A percentile compares a stretch with the other conserved stretches of the same genome.
These are phyloP conservation scores for Allium sativum DNA, from an alignment of 106 monocot species.

Conservation along the genomic window DNA sequence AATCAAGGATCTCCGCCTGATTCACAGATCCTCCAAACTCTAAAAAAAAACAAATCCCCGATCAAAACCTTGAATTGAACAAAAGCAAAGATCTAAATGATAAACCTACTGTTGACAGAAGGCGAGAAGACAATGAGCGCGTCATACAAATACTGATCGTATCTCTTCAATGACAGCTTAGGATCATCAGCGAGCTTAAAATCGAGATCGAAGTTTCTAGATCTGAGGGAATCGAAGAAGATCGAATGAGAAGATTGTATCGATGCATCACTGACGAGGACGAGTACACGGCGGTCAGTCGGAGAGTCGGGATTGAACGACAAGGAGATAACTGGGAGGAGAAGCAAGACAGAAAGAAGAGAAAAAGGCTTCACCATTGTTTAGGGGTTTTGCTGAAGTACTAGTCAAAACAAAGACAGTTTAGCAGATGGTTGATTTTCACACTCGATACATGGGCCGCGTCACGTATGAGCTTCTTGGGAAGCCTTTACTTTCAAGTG, in stretches of 20 bases:
- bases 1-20: conserved; percentile 62
- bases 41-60: conserved; percentile 6
- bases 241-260: conserved; percentile 78
- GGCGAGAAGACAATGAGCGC: conserved; percentile 81
- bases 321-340: conserved; percentile 10
- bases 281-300: conserved; percentile 60
- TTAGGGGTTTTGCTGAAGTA: conserved; percentile 4
- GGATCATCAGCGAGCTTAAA: conserved; percentile 75
- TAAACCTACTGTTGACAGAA: conserved; percentile 36
- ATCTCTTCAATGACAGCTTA: conserved; percentile 62
- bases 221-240: conserved; percentile 71
- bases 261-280: conserved; percentile 83
- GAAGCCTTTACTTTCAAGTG: no score
- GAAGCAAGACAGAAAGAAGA: conserved; percentile 4
- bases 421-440: no score
- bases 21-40: conserved; percentile 90
- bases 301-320: conserved; percentile 41
- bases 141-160: conserved; percentile 77
- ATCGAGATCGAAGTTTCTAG: conserved; percentile 75
- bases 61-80: no score
- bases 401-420: no score
- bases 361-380: conserved; percentile 3
- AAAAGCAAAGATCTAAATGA: not conserved
- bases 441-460: no score
- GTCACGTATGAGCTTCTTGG: no score